Evolutionary conservation across 495 filamentous ascomycete genomes (phyloP), one percentile per base, ranked within the genome.

Genomic region (Lophium mytilinum): DNA sequence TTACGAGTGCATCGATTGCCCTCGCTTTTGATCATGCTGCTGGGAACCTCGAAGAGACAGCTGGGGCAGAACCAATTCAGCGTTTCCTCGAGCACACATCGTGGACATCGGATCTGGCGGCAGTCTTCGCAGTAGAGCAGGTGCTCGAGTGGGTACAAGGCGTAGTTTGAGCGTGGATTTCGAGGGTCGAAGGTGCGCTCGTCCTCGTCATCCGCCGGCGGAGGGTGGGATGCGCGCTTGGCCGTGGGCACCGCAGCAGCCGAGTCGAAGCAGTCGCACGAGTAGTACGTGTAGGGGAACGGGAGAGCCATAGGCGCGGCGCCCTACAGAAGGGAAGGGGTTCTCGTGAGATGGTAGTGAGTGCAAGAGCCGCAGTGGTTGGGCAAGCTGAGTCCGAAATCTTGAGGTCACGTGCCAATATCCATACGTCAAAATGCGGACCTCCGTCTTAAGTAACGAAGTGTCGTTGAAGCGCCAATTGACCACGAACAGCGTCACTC

Each of bases 61-160:
- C 79, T 90, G n/a, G 93, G 93, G 68, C 93, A 98, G 66, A 86
- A 98, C 78, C 87, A 96, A 57, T 86, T 89, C 48, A 94, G 83
- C 41, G 95, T 87, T 72, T 98, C 93, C 66, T 98, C 93, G 19
- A 84, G 77, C 17, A 90, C 88, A 67, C 93, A 98, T 69, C 90
- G 79, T 7, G 90, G 88, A 66, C 93, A 98, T 60, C 91, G 85
- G 53, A 98, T 92, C 72, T 95, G 84, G 61, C 93, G 89, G 69
- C 93, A 98, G 68, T 96, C 94, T 66, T 95, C 90, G 72, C 93
- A 98, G 72, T 90, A 97, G 10, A 95, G 78, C 8, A 98, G 81
- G 65, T 93, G 87, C 64, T 97, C 90, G n/a, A 95, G 81, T 0
- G 92, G 90, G 69, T 90, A 96, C 36, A 98, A 77, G 40, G 88